Base-by-base conservation (phyloP, 1,284 basidiomycete species). In the Porphyrellus sp. region DNA sequence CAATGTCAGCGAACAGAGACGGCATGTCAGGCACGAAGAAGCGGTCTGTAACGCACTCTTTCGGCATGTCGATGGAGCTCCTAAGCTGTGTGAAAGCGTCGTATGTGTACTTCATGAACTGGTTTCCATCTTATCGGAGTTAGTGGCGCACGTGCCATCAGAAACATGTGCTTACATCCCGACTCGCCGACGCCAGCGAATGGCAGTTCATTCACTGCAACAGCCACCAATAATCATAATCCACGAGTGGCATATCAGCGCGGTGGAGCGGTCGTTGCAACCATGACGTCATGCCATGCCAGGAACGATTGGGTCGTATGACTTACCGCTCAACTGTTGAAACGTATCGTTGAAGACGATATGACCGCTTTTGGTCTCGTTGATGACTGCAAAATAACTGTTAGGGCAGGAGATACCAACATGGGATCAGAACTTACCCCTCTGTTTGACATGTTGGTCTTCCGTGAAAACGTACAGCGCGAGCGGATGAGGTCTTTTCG, bases 291-390 rank as follows among this genome's bases (percentile, higher is more conserved):
- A 52, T 40, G 25, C 39, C 23, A 7, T 5, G 7, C 16, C 35
- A 34, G 46, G 34, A 27, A 42, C 20, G 21, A 34, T 20, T 8
- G 15, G 20, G 4, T 23, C 6, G 12, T 6, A 13, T 30, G 30
- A 62, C 59, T 27, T 28, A 70, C 64, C 59, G 6, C 48, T 56
- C 46, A 82, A 59, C 53, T 82, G 74, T 63, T 78, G 71, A 49
- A 79, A 61, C 0, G 74, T 75, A 53, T 83, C 81, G 49, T 85
- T 85, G 52, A 82, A 72, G 3, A 74, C 66, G 13, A 82, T 62
- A 41, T 71, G 72, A 13, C 82, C 83, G 56, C 79, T 81, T 48
- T 64, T 68, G 2, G 80, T 83, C 49, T 65, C 61, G 9, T 74
- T 65, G 38, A 77, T 59, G 46, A 81, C 82, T 81, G 63, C 51